Evolutionary conservation across 768 basidiomycete genomes (phyloP), one percentile per base, ranked within the genome.

Genomic region (Rhizopogon vulgaris): DNA sequence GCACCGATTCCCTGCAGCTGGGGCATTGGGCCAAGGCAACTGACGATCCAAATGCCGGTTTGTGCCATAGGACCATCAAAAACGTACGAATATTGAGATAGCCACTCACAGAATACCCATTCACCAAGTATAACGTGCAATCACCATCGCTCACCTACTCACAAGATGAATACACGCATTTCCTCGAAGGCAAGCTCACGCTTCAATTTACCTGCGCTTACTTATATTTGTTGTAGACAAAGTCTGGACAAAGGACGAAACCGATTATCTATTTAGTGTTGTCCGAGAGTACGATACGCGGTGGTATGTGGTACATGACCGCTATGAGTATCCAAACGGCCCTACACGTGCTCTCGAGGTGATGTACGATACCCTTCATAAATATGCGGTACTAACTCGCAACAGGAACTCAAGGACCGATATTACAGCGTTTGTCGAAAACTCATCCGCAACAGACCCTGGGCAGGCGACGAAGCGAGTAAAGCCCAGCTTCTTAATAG

Each of bases 241-340:
- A 9, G 85, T 86, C 54, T 98, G 96, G 96, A 79, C 89, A 6
- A 87, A 86, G 59, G 90, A 93, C 58, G 94, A 97, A 68, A 97
- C 96, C 0, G 88, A 92, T 63, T 92, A 97, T 63, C 78, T 99
- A 1, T 95, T 98, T 69, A 71, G 71, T 3, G 67, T 95, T 8
- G 84, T 87, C 8, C 76, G 78, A 46, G 84, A 89, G 48, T 98
- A 88, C 58, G 94, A 97, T 66, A 73, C 82, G 10, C 79, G 95
- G 40, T 98, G 94, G 81, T 86, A 90, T 63, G 78, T 98, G 56
- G 82, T 94, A 11, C 75, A 88, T 48, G 96, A 98, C 68, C 84
- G 96, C 25, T 98, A 95, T 66, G 83, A 90, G 4, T 90, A 76
- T 62, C 74, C 80, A 2, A 71, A 69, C n/a, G 79, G 81, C 8